Conservation (phyloP, 2,329 filamentous ascomycete species). For the Diaporthe longicolla region DNA sequence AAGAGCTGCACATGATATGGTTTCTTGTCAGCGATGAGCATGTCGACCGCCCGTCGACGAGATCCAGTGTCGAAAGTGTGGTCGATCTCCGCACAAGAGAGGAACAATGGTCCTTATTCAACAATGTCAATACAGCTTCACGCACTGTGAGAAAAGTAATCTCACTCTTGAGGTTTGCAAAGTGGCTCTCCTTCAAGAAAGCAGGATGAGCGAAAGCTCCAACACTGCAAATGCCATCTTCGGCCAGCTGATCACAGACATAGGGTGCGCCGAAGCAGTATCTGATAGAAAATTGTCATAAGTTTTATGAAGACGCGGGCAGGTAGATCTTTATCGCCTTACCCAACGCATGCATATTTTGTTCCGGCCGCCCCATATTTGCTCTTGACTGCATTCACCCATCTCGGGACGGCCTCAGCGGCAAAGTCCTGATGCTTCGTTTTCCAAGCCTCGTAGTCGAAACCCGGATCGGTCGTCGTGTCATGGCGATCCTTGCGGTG, state of each 20-base stretch:
- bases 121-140: neutral
- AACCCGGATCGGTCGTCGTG: conserved; percentile 52
- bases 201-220: conserved; percentile 67
- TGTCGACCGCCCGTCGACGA: conserved; percentile 58
- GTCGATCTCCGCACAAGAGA: conserved; percentile 62
- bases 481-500: conserved; percentile 53
- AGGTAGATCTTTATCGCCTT: neutral
- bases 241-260: conserved; percentile 58
- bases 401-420: conserved; percentile 57
- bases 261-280: conserved; percentile 61
- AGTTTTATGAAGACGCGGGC: no score
- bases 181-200: conserved; percentile 62
- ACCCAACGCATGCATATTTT: conserved; percentile 58
- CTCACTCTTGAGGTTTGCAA: conserved; percentile 55
- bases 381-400: conserved; percentile 56
- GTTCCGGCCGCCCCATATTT: conserved; percentile 52
- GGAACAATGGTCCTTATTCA: conserved; percentile 56
- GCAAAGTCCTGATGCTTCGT: conserved; percentile 60
- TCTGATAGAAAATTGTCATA: neutral
- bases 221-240: conserved; percentile 51
- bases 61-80: conserved; percentile 57
- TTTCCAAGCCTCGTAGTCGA: conserved; percentile 64
- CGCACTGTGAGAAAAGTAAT: neutral
- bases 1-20: conserved; percentile 75
- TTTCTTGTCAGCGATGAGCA: conserved; percentile 56